phyloP scores from a whole-genome alignment of 2,329 filamentous ascomycete species.

The Lasiodiplodia hormozganensis region DNA sequence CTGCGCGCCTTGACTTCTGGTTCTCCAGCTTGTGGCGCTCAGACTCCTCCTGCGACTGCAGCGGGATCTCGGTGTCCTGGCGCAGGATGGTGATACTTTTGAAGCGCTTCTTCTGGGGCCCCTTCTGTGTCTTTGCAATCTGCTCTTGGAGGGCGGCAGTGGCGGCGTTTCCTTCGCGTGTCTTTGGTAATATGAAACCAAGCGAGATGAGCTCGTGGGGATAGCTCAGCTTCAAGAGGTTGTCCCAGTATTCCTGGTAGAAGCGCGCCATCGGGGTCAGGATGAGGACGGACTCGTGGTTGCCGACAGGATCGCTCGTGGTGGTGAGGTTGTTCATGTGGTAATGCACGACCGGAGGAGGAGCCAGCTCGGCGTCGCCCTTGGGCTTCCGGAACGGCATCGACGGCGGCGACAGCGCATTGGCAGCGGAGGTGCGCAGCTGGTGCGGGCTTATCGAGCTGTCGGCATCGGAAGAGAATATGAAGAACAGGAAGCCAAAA shows the following conservation, averaged over 20 bases:
- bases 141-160: constrained; percentile 83
- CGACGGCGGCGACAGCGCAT: constrained; percentile 75
- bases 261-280: constrained; percentile 92
- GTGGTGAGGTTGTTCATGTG: constrained; percentile 95
- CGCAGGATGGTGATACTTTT: constrained; percentile 92
- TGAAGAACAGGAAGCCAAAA: constrained; percentile 62
- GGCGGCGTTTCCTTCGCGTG: constrained; percentile 86
- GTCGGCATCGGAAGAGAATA: constrained; percentile 63
- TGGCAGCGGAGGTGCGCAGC: constrained; percentile 66
- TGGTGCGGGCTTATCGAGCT: constrained; percentile 58
- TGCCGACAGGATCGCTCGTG: constrained; percentile 74
- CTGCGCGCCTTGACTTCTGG: constrained; percentile 83
- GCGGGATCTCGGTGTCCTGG: constrained; percentile 88
- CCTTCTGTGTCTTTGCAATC: constrained; percentile 84
- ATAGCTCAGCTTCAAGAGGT: constrained; percentile 81
- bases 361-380: constrained; percentile 60
- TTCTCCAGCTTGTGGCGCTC: constrained; percentile 92
- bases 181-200: constrained; percentile 95
- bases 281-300: constrained; percentile 86
- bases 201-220: constrained; percentile 94
- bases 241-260: constrained; percentile 96
- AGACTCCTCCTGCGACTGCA: constrained; percentile 80
- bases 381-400: constrained; percentile 74
- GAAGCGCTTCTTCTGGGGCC: constrained; percentile 81
- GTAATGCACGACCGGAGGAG: constrained; percentile 90